Conservation (phyloP, 495 filamentous ascomycete species). For the Daldinia bambusicola region DNA sequence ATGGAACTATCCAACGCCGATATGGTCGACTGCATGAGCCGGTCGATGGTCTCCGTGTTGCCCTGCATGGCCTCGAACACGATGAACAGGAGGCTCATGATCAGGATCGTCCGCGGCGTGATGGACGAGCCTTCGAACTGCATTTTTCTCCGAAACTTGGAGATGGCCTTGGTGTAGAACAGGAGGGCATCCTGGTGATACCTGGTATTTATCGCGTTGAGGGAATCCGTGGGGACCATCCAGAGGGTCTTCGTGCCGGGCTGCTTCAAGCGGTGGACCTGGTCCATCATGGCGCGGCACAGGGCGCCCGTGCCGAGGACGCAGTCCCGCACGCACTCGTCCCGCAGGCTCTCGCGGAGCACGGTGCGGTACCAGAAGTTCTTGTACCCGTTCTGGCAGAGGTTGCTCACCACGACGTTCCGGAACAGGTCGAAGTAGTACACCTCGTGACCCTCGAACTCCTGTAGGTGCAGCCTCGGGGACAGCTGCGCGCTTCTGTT, state of each 20-base stretch:
- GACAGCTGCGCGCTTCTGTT: neutral
- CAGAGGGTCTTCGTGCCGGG: slow-evolving; percentile 6
- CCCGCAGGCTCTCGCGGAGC: slow-evolving; percentile 32
- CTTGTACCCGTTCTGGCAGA: slow-evolving; percentile 28
- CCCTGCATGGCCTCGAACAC: slow-evolving; percentile 38
- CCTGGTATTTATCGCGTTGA: neutral
- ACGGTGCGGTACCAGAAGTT: slow-evolving; percentile 35
- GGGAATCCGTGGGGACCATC: slow-evolving; percentile 12
- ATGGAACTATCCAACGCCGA: slow-evolving; percentile 12
- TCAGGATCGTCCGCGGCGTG: slow-evolving; percentile 26
- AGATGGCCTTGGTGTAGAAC: slow-evolving; percentile 32
- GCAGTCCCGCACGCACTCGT: slow-evolving; percentile 36
- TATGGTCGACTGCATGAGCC: slow-evolving; percentile 21
- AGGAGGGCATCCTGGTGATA: slow-evolving; percentile 31
- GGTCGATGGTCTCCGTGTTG: slow-evolving; percentile 29
- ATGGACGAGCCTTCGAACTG: slow-evolving; percentile 13
- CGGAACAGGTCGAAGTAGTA: slow-evolving; percentile 40
- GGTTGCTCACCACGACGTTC: slow-evolving; percentile 23
- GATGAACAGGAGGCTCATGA: slow-evolving; percentile 33
- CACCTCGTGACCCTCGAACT: slow-evolving; percentile 18
- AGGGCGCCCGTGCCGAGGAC: slow-evolving; percentile 36
- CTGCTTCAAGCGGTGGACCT: neutral
- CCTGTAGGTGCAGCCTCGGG: neutral
- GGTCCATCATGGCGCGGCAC: slow-evolving; percentile 23
- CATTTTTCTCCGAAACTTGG: slow-evolving; percentile 29